phyloP scores from a whole-genome alignment of 306 rosid species.

The Cucumis hystrix region DNA sequence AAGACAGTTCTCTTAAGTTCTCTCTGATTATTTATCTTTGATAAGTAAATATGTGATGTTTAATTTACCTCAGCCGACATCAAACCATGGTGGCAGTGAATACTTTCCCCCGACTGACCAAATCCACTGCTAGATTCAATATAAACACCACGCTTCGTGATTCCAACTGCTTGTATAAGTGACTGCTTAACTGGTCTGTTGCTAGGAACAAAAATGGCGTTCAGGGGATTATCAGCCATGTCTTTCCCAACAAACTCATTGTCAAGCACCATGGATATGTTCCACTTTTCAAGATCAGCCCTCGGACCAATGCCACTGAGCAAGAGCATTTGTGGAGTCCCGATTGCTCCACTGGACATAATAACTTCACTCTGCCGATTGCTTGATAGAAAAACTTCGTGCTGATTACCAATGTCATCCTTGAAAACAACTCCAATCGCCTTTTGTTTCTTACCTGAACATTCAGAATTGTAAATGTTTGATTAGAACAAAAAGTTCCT shows the following conservation, averaged over 20 bases:
- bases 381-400: constrained; percentile 45
- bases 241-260: constrained; percentile 72
- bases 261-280: constrained; percentile 47
- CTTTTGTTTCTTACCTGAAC: constrained; percentile 48
- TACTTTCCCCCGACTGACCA: constrained; percentile 67
- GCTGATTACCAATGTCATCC: constrained; percentile 68
- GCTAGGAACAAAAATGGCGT: constrained; percentile 68
- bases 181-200: constrained; percentile 42
- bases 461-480: not conserved
- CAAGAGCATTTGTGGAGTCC: constrained; percentile 75
- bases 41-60: not conserved
- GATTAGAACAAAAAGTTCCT: not conserved
- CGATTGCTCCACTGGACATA: constrained; percentile 78
- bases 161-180: constrained; percentile 80
- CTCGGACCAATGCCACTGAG: constrained; percentile 93
- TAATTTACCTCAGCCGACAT: constrained; percentile 83
- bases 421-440: constrained; percentile 69
- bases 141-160: constrained; percentile 73
- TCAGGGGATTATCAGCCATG: constrained; percentile 97
- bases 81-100: constrained; percentile 89
- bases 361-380: constrained; percentile 50
- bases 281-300: constrained; percentile 49
- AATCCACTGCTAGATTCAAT: constrained; percentile 93
- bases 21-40: not conserved
- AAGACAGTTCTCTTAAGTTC: not conserved